Evolutionary conservation across 441 rosid genomes (phyloP), one percentile per base, ranked within the genome.

Genomic region (Monsonia emarginata): DNA sequence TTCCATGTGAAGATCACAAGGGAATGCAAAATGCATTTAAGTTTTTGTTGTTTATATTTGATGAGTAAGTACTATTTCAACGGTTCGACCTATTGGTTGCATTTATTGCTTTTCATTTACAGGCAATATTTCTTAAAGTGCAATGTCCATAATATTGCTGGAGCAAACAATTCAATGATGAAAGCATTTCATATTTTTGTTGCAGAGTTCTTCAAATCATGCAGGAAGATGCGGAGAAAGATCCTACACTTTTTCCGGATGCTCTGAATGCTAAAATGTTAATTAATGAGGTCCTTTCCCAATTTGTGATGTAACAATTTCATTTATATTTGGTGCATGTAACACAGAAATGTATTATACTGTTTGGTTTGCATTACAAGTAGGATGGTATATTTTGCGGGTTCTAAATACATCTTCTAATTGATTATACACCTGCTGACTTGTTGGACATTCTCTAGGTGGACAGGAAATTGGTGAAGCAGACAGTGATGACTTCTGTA

Each of bases 401-500:
- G 54, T 4, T 5, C 4, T 46, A 21, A 1, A 18, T 46, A 18
- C 54, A 16, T 16, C 54, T 46, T 18, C 7, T 46, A 46, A 46
- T 22, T 46, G 21, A 46, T 16, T 44, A 3, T 44, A 7, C 54
- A 46, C 16, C 54, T 16, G 6, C 14, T 42, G 48, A 18, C 16
- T 42, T 32, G 64, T 50, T 69, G 70, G 75, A 63, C 57, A 68
- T 75, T 56, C 61, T 77, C 21, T 73, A 94, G 98, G 98, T 94
- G 75, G 96, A 94, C 72, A 83, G 99, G 74, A 94, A 91, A 78
- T 82, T 95, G 77, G 99, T 95, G 78, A 95, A 91, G 83, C 99
- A 94, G 86, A 95, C 99, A 67, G 98, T 95, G 74, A 91, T 95
- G 99, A 91, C 97, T 66, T 86, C 96, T 63, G 99, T 95, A 8